A percentile compares a stretch with the other conserved stretches of the same genome.
These are phyloP conservation scores for Erythrophleum fordii DNA, from an alignment of 306 rosid genomes.

Conservation along the genomic window DNA sequence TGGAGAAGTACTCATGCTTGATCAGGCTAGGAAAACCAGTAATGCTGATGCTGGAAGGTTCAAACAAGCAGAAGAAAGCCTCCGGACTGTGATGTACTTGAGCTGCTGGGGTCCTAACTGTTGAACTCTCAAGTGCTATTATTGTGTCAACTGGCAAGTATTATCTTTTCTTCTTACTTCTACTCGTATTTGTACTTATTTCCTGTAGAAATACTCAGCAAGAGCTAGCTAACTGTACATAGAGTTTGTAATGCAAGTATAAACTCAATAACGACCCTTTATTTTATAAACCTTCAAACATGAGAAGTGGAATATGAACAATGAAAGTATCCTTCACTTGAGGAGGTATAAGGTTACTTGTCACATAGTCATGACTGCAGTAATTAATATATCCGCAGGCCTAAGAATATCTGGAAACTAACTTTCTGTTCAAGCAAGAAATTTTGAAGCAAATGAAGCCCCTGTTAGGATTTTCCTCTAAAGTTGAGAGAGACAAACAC, in stretches of 20 bases:
- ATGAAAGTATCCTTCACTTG: background rate
- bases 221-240: background rate
- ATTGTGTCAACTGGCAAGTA: background rate
- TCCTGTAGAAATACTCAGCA: background rate
- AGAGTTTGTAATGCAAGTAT: background rate
- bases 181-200: background rate
- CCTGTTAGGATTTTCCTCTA: background rate
- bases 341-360: background rate
- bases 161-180: background rate
- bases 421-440: background rate
- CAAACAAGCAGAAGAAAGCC: constrained; percentile 58
- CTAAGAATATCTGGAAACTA: background rate
- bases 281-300: background rate
- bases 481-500: no score
- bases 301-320: background rate
- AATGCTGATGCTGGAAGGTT: constrained; percentile 20
- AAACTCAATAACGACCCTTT: background rate
- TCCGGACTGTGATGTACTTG: constrained; percentile 59
- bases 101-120: constrained; percentile 52
- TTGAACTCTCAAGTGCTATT: background rate
- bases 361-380: background rate
- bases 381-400: background rate
- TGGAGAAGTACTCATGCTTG: background rate
- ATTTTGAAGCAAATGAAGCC: background rate
- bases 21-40: background rate